Percentiles rank a stretch among this genome's conserved stretches.
phyloP scores from a whole-genome alignment of 1,139 yeast genomes.

The Geotrichum phurueaensis region DNA sequence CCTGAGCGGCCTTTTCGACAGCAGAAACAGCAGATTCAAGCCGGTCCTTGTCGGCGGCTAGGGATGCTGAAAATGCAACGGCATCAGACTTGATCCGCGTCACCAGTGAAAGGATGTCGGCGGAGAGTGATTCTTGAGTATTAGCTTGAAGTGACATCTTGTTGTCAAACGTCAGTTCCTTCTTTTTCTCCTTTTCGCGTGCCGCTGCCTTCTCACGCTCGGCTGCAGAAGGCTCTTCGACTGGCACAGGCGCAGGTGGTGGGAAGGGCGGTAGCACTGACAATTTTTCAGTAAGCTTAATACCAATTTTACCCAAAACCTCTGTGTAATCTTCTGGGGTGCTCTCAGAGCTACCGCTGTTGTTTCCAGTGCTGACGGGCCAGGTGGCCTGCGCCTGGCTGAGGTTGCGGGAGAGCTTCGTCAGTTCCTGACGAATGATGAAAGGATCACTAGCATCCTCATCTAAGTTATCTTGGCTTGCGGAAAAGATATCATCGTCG shows the following conservation, averaged over 20 bases:
- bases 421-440: neutral
- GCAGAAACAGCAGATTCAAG: slow-evolving; percentile 34
- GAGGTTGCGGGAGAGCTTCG: neutral
- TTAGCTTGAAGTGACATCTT: slow-evolving; percentile 32
- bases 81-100: slow-evolving; percentile 48
- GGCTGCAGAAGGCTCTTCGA: neutral
- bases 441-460: neutral
- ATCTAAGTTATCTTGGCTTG: neutral
- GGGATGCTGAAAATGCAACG: slow-evolving; percentile 38
- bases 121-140: slow-evolving; percentile 40
- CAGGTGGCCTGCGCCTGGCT: neutral
- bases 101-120: slow-evolving; percentile 46
- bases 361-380: neutral
- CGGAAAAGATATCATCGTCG: neutral
- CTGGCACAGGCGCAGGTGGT: neutral
- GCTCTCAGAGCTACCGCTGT: neutral
- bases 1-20: slow-evolving; percentile 33
- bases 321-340: neutral
- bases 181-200: neutral
- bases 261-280: neutral
- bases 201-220: neutral
- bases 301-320: neutral
- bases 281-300: neutral
- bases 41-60: slow-evolving; percentile 34
- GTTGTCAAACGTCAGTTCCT: slow-evolving; percentile 21